Evolutionary conservation across 768 basidiomycete genomes (phyloP), one percentile per base, ranked within the genome.

Genomic region (Mycena vitilis): DNA sequence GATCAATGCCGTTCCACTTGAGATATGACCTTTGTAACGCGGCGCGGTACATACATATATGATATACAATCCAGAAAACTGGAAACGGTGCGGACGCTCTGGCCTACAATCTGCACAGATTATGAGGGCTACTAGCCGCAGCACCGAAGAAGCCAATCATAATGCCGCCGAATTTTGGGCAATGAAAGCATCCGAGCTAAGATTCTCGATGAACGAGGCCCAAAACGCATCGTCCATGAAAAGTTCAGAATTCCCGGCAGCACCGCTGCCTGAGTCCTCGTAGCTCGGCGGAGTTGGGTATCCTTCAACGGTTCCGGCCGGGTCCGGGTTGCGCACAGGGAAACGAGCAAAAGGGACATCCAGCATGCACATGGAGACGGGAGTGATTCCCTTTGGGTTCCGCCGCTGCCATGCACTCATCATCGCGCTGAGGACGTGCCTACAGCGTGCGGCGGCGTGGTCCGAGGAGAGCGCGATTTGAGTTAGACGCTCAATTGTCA

Each of bases 211-310:
- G 47, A 84, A 84, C 8, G 81, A 79, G 23, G 79, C 74, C 83
- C 83, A 84, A 67, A 84, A 85, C 11, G 79, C 78, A 34, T 78
- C 75, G 64, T 85, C 83, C 48, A 82, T 76, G 64, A 85, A 81
- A 55, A 83, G 72, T 64, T 85, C 81, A 25, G 81, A 66, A 47
- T 70, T 65, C 11, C 5, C 47, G 34, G 30, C 53, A 52, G 30
- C 51, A 45, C 30, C 25, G 48, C 15, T n/a, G 58, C 22, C 23
- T 48, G 53, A 5, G n/a, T 59, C 53, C 23, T 34, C 53, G 36
- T 42, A 49, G 23, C 52, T 34, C 34, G 48, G 42, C 10, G 54
- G 59, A 49, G 25, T 36, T 40, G 67, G 51, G 47, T 44, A 53
- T 38, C 34, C 37, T 20, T 40, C 54, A 23, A 4, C n/a, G 23